Evolutionary conservation across 2,329 filamentous ascomycete species (phyloP), one percentile per base, ranked within the genome.

Genomic region (Endothia cerciana): DNA sequence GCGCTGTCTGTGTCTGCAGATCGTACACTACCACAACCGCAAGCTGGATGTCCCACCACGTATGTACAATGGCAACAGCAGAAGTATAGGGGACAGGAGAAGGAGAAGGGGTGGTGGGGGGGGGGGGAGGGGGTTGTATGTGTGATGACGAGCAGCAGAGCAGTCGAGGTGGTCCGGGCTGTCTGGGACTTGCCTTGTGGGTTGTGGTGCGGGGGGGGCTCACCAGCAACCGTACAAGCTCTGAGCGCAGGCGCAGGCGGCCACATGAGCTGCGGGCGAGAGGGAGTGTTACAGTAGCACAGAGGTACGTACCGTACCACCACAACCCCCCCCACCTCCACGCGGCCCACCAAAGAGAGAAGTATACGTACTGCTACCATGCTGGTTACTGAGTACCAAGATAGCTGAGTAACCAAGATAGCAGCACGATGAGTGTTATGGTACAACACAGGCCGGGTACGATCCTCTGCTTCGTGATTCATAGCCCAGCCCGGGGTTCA

Each of bases 191-290:
- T n/a, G n/a, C n/a, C 33, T 36, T 36, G 33, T 19, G 40, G 40
- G 40, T 13, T n/a, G 40, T 2, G 40, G 15, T 7, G 41, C 7
- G 43, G 47, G 22, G 25, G 47, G 13, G 25, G 47, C 45, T 49
- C 25, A 49, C n/a, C 45, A 49, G 45, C n/a, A 25, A 49, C n/a
- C n/a, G n/a, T n/a, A 49, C 45, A 49, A 49, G 45, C 45, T 49
- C 25, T n/a, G n/a, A n/a, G n/a, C n/a, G n/a, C n/a, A n/a, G n/a
- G n/a, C 28, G 11, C 47, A 13, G 47, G 25, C 28, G 47, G 47
- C 47, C 45, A 49, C 45, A 49, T 25, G 45, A 28, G 25, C 45
- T 25, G 45, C 11, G n/a, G 22, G 45, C 22, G 17, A 45, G 17
- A 17, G 19, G 6, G 19, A 47, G n/a, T n/a, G n/a, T n/a, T 11